A percentile compares a stretch with the other conserved stretches of the same genome.
Evolutionary conservation across 441 rosid species (phyloP).

Genomic region (Hura crepitans): DNA sequence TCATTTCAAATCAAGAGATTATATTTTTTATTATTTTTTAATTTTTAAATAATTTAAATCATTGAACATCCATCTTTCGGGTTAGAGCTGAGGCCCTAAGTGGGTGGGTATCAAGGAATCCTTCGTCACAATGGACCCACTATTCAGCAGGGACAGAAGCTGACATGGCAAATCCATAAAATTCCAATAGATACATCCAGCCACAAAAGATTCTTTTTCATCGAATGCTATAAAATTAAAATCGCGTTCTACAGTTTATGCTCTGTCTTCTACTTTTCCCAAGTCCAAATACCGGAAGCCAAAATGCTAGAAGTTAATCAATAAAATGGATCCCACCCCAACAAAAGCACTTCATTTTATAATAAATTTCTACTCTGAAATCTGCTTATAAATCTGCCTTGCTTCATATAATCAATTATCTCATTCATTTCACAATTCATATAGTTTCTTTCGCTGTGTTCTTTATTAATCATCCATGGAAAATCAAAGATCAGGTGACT

Average conservation of each 20-base stretch:
- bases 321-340: constrained; percentile 25
- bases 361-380: not conserved
- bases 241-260: not conserved
- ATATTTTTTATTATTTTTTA: too few relatives aligned
- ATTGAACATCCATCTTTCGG: too few relatives aligned
- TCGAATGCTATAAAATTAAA: not conserved
- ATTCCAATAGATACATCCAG: not conserved
- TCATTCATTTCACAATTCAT: not conserved
- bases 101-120: too few relatives aligned
- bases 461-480: constrained; percentile 21
- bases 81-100: too few relatives aligned
- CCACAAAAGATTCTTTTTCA: not conserved
- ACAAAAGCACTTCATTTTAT: not conserved
- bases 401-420: not conserved
- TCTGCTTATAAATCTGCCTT: not conserved
- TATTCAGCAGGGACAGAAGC: not conserved
- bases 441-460: not conserved
- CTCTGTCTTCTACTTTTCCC: not conserved
- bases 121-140: too few relatives aligned
- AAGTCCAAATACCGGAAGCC: constrained; percentile 14
- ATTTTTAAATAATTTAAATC: too few relatives aligned
- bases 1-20: too few relatives aligned
- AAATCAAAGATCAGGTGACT: constrained; percentile 28
- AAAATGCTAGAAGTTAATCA: not conserved
- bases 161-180: not conserved